phyloP scores from a whole-genome alignment of 2,329 filamentous ascomycete genomes.

The Diaporthe ampelina region DNA sequence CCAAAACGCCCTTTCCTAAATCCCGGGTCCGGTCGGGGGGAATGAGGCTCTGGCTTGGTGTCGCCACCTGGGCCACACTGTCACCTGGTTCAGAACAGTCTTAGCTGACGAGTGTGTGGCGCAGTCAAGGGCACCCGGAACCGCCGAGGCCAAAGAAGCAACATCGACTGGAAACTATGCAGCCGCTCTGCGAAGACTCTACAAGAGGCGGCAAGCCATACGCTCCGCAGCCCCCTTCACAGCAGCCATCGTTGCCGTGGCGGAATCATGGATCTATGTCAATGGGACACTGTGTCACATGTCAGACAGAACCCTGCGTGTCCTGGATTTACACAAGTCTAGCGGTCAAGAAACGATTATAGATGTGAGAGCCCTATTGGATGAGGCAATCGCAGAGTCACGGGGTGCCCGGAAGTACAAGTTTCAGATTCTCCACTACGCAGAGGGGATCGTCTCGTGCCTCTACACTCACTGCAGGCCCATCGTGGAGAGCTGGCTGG shows the following conservation, averaged over 20 bases:
- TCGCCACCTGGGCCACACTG: not conserved
- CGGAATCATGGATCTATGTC: conserved; percentile 72
- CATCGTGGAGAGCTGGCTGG: conserved; percentile 62
- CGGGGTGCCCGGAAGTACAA: conserved; percentile 55
- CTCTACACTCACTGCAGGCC: conserved; percentile 61
- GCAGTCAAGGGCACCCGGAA: conserved; percentile 52
- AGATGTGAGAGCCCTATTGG: conserved; percentile 61
- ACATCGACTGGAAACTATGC: conserved; percentile 56
- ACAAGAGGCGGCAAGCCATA: conserved; percentile 72
- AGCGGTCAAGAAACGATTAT: conserved; percentile 67
- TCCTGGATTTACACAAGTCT: conserved; percentile 70
- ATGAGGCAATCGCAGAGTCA: conserved; percentile 53
- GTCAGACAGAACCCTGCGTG: conserved; percentile 62
- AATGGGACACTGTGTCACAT: conserved; percentile 77
- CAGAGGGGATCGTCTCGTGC: conserved; percentile 69
- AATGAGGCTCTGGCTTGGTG: not conserved
- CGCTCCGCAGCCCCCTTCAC: conserved; percentile 73
- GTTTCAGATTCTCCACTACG: conserved; percentile 70
- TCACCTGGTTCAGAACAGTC: not conserved
- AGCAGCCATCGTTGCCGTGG: conserved; percentile 70
- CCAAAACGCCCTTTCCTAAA: not conserved
- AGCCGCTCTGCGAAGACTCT: conserved; percentile 69
- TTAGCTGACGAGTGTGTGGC: conserved; percentile 45
- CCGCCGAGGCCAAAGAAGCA: conserved; percentile 52
- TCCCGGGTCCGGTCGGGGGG: not conserved